A percentile compares a stretch with the other conserved stretches of the same genome.
Conservation (phyloP, 202 grass and related monocot species). For the Brachypodium distachyon region DNA sequence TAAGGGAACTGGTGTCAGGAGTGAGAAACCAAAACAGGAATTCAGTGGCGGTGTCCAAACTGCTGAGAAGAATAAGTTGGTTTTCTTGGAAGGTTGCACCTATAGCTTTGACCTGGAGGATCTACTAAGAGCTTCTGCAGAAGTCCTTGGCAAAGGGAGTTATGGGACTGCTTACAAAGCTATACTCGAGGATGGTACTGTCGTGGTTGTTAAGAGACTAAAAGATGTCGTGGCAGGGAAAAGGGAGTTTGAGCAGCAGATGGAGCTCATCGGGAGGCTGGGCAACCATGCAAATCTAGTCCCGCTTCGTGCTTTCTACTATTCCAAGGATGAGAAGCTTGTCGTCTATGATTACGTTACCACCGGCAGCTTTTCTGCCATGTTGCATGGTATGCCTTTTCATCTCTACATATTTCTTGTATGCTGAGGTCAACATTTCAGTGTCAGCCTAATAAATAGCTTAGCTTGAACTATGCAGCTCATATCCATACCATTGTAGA, state of each 20-base stretch:
- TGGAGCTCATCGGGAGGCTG: conserved; percentile 74
- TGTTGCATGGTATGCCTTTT: conserved; percentile 80
- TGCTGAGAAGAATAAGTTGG: conserved; percentile 76
- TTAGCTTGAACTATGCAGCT: not conserved
- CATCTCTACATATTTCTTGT: not conserved
- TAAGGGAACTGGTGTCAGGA: conserved; percentile 26
- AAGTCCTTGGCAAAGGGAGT: conserved; percentile 94
- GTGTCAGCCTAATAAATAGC: not conserved
- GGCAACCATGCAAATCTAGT: conserved; percentile 62
- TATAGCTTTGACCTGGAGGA: conserved; percentile 98
- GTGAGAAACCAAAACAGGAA: conserved; percentile 65
- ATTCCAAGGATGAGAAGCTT: conserved; percentile 99
- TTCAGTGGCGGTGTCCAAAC: conserved; percentile 76
- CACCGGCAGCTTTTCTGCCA: conserved; percentile 53
- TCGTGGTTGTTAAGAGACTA: conserved; percentile 90
- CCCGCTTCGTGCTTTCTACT: conserved; percentile 83
- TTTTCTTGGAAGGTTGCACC: conserved; percentile 82
- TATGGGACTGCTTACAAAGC: conserved; percentile 92
- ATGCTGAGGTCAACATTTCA: not conserved
- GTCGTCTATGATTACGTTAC: conserved; percentile 74
- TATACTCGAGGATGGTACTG: conserved; percentile 81
- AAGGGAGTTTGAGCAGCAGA: conserved; percentile 95
- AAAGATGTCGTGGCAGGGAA: conserved; percentile 80
- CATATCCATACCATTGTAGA: not conserved
- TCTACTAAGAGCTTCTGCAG: conserved; percentile 82